Conservation (phyloP, 805 yeast species). For the Sugiyamaella floridensis region DNA sequence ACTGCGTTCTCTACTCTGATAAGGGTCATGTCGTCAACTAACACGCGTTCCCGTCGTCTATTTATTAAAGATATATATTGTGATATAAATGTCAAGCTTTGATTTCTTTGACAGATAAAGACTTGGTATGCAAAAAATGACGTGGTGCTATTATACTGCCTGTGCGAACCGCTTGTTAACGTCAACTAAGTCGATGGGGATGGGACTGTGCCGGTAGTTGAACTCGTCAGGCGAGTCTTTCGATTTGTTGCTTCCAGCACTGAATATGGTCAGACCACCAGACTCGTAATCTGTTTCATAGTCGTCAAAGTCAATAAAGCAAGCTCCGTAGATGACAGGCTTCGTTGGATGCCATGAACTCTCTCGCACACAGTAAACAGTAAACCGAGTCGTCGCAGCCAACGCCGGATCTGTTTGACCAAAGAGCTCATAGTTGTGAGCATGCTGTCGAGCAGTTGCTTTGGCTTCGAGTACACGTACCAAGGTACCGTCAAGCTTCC, state of each 20-base stretch:
- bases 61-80: too few relatives aligned
- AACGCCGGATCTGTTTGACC: not conserved
- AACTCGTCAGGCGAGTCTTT: not conserved
- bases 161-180: not conserved
- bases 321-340: slow-evolving; percentile 19
- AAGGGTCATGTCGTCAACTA: not conserved
- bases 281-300: not conserved
- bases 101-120: too few relatives aligned
- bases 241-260: not conserved
- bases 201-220: not conserved
- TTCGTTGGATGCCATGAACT: slow-evolving; percentile 26
- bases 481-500: slow-evolving; percentile 26
- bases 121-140: too few relatives aligned
- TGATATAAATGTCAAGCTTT: too few relatives aligned
- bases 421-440: not conserved
- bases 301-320: slow-evolving; percentile 2
- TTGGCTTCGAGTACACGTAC: slow-evolving; percentile 12
- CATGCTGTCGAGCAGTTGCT: slow-evolving; percentile 3
- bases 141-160: too few relatives aligned
- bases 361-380: slow-evolving; percentile 21
- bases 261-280: slow-evolving; percentile 2
- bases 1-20: slow-evolving; percentile 21
- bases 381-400: not conserved
- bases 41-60: not conserved
- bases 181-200: not conserved